Evolutionary conservation across 192 early-diverging fungal species (phyloP), one percentile per base, ranked within the genome.

Genomic region (Linnemannia exigua): DNA sequence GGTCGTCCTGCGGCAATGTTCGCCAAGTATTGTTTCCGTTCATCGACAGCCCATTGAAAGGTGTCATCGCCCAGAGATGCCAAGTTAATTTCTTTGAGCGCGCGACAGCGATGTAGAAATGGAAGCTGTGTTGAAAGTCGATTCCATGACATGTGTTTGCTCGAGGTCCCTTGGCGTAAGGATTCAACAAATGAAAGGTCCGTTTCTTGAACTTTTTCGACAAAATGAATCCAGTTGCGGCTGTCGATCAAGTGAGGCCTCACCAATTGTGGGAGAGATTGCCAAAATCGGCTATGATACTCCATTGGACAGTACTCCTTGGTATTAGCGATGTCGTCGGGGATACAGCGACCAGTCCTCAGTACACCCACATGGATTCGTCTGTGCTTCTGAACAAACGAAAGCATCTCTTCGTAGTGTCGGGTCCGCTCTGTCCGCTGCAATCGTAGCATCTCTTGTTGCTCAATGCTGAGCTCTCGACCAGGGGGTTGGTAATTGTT

Each of bases 31-130:
- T 52, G 35, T 7, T 5, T 75, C 1, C 63, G 35, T 16, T 75
- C 79, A 20, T 81, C 12, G 22, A 41, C 50, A 25, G 80, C 80
- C 80, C 74, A 81, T 25, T 31, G 44, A 37, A 81, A 81, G 16
- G 36, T 35, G 4, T 20, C 19, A 15, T 51, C 52, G 2, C 74
- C 73, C 22, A 61, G 11, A 1, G 80, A 70, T 3, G 54, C 1
- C 28, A 51, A 47, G 1, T 46, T 22, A 0, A 66, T 19, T 1
- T 0, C 8, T 16, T 41, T 71, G 28, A 81, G 48, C 20, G 28
- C 44, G 22, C 73, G 74, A 31, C 80, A 81, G 36, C 68, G 67
- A 3, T 36, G 22, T 20, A 81, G 35, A 31, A 76, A 75, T 9
- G 36, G 22, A 5, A 35, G 19, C 3, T 47, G 31, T 6, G 15